A percentile compares a stretch with the other conserved stretches of the same genome.
These are phyloP conservation scores for Barnettozyma siamensis DNA, from an alignment of 805 yeast genomes.

Conservation along the genomic window DNA sequence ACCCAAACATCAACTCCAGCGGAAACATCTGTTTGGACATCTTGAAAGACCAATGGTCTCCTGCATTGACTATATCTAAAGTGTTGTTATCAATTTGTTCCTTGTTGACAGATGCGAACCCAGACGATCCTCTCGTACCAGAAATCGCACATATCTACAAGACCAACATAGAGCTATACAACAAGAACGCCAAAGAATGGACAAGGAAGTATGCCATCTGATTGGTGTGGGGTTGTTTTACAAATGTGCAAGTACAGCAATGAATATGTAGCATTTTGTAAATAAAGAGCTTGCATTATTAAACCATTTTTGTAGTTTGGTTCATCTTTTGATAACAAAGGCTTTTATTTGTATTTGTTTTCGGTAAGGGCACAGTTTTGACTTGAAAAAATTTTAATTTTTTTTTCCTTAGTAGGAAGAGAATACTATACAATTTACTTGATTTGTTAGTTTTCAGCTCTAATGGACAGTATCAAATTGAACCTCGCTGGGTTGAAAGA, in stretches of 20 bases:
- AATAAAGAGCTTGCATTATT: slow-evolving; percentile 3
- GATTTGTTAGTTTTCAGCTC: not conserved
- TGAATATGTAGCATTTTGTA: slow-evolving; percentile 5
- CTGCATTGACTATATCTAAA: slow-evolving; percentile 94
- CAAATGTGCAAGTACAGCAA: not conserved
- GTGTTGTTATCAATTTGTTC: slow-evolving; percentile 93
- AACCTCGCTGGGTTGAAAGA: slow-evolving; percentile 52
- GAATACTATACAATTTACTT: not conserved
- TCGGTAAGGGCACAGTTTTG: no score
- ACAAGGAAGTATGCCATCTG: slow-evolving; percentile 92
- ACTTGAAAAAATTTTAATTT: slow-evolving; percentile 1
- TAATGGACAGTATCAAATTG: slow-evolving; percentile 24
- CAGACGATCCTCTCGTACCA: slow-evolving; percentile 98
- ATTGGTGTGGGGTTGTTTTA: not conserved
- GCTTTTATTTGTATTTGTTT: not conserved
- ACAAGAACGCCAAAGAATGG: slow-evolving; percentile 98
- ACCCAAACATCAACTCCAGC: slow-evolving; percentile 86
- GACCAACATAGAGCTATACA: slow-evolving; percentile 89
- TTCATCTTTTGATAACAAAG: no score
- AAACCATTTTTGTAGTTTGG: slow-evolving; percentile 3
- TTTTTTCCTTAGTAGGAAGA: not conserved
- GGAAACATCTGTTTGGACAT: slow-evolving; percentile 94
- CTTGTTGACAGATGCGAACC: slow-evolving; percentile 93
- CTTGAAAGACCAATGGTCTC: slow-evolving; percentile 98
- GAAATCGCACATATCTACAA: slow-evolving; percentile 96